These are phyloP conservation scores for Globisporangium uncinulatum DNA, from an alignment of 352 stramenopile species.

Conservation along the genomic window DNA sequence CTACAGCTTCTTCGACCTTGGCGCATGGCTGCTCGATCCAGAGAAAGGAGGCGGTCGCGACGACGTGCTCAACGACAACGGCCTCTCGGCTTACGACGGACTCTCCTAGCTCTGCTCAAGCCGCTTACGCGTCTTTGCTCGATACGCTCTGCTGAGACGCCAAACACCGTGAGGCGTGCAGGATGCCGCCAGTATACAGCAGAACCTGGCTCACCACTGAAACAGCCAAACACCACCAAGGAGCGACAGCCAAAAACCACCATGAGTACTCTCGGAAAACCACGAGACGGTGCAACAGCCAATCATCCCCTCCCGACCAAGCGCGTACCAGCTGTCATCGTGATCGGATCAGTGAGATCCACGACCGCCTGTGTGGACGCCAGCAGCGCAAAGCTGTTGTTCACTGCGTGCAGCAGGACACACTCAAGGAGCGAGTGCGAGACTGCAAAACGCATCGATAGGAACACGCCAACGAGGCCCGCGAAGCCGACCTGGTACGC, in stretches of 20 bases:
- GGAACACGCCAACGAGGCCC: slow-evolving; percentile 35
- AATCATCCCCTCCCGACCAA: not conserved
- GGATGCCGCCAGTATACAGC: not conserved
- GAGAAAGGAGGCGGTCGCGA: slow-evolving; percentile 81
- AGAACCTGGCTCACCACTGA: slow-evolving; percentile 1
- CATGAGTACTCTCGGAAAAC: not conserved
- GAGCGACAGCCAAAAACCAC: not conserved
- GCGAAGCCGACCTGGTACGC: slow-evolving; percentile 38
- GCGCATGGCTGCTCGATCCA: slow-evolving; percentile 86
- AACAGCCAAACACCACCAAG: not conserved
- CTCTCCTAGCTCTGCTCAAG: slow-evolving; percentile 19
- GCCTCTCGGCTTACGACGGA: slow-evolving; percentile 91
- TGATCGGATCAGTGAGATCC: slow-evolving; percentile 4
- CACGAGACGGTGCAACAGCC: not conserved
- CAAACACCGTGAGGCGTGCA: not conserved
- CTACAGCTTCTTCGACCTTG: slow-evolving; percentile 89
- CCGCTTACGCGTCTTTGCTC: not conserved
- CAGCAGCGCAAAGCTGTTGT: slow-evolving; percentile 46
- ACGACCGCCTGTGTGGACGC: slow-evolving; percentile 13
- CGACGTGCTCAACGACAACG: slow-evolving; percentile 89
- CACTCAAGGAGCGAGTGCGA: slow-evolving; percentile 48
- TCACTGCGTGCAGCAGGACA: slow-evolving; percentile 45
- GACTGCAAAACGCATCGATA: slow-evolving; percentile 28
- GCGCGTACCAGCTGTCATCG: not conserved
- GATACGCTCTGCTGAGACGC: too few relatives aligned